Evolutionary conservation across 169 alveolate species (phyloP).

Genomic region (Babesia caballi): DNA sequence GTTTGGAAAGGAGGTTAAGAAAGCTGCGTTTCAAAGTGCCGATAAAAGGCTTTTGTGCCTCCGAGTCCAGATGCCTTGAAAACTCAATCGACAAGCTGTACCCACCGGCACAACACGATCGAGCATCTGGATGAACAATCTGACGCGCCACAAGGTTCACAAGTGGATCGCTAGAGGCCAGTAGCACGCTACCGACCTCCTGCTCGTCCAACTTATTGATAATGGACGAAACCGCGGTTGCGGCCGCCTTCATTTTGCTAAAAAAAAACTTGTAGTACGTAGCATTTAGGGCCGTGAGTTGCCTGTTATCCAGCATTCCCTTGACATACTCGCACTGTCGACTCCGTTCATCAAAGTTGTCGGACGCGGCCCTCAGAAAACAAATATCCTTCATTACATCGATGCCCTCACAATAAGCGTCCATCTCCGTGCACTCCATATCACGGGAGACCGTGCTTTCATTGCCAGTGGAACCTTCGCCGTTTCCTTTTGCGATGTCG

Average conservation of each 20-base stretch:
- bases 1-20: background rate
- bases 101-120: background rate
- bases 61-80: background rate
- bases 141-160: constrained; percentile 3
- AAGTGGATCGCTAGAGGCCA: background rate
- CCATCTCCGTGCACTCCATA: background rate
- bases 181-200: background rate
- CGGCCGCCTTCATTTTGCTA: background rate
- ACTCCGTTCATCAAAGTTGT: background rate
- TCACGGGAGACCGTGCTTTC: background rate
- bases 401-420: constrained; percentile 1
- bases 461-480: background rate
- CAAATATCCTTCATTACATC: constrained; percentile 22
- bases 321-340: constrained; percentile 1
- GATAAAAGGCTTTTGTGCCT: background rate
- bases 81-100: constrained; percentile 5
- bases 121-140: background rate
- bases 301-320: background rate
- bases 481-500: background rate
- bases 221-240: background rate
- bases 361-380: constrained; percentile 1
- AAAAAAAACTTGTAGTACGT: background rate
- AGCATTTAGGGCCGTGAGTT: background rate
- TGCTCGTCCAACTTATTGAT: background rate
- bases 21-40: background rate